phyloP scores from a whole-genome alignment of 345 rosid genomes.

The Arabis hirsuta region DNA sequence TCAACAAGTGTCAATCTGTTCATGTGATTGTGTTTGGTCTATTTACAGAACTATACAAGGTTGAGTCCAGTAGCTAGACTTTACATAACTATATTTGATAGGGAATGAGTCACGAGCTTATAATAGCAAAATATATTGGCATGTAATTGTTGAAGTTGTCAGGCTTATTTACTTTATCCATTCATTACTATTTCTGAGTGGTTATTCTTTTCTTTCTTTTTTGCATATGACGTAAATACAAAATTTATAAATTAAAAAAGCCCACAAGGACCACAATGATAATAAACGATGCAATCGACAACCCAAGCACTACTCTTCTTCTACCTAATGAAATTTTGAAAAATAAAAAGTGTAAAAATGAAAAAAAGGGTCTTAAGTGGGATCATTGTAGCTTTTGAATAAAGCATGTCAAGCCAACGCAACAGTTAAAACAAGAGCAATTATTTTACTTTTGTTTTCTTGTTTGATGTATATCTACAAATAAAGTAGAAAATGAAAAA shows the following conservation, averaged over 20 bases:
- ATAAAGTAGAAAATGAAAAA: conserved; percentile 12
- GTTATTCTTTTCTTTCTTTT: conserved; percentile 13
- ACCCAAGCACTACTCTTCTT: conserved; percentile 40
- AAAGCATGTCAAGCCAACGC: conserved; percentile 47
- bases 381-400: conserved; percentile 43
- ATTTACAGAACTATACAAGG: conserved; percentile 40
- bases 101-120: conserved; percentile 42
- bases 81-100: neutral
- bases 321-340: neutral
- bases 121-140: conserved; percentile 36
- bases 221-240: conserved; percentile 10
- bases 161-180: conserved; percentile 27
- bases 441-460: neutral
- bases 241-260: conserved; percentile 9
- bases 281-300: conserved; percentile 34
- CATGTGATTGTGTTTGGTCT: conserved; percentile 28
- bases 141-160: conserved; percentile 41
- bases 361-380: conserved; percentile 32
- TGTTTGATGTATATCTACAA: neutral
- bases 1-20: conserved; percentile 31
- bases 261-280: conserved; percentile 38
- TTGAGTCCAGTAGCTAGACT: conserved; percentile 5
- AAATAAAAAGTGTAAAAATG: neutral
- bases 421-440: conserved; percentile 23
- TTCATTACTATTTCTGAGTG: conserved; percentile 18